Evolutionary conservation across 495 filamentous ascomycete species (phyloP), one percentile per base, ranked within the genome.

Genomic region (Chaetomium cochliodes): DNA sequence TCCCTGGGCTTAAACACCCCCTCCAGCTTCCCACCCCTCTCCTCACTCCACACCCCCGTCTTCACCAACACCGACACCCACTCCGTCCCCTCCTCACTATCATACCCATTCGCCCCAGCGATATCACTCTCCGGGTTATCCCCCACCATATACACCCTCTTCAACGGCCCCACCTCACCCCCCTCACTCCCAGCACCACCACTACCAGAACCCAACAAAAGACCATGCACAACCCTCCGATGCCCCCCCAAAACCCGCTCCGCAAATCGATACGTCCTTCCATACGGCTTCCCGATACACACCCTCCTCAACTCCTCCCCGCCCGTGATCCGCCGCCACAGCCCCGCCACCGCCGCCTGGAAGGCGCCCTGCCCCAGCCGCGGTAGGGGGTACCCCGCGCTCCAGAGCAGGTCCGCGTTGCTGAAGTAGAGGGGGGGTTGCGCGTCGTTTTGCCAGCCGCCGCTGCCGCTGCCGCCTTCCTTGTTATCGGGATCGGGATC

Each of bases 111-210:
- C 26, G 90, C 93, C n/a, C 96, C 94, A 15, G 82, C 77, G 63
- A 99, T 96, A 75, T 99, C 94, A 33, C 87, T 90, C 72, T 91
- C 91, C 0, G 94, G 93, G 68, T 98, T 99, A 69, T 99, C 94
- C 0, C 94, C 94, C n/a, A 99, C 83, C 93, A 98, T 97, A 70
- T 96, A 98, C 6, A 99, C 90, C 16, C 80, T 83, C 69, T 78
- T 75, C 71, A 30, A 51, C 37, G 70, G 66, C 26, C 60, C 28
- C 28, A 66, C 18, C 69, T 71, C 18, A 5, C 68, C 64, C 47
- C 41, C 56, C 26, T 72, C 71, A 65, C 81, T 74, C 3, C 82
- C 67, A 30, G 81, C 66, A 9, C 75, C 65, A 25, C 74, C 73
- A 16, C 90, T 82, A 66, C 4, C 18, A n/a, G 13, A 3, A 46